A percentile compares a stretch with the other conserved stretches of the same genome.
Evolutionary conservation across 805 yeast genomes (phyloP).

Genomic region (Candida easanensis): DNA sequence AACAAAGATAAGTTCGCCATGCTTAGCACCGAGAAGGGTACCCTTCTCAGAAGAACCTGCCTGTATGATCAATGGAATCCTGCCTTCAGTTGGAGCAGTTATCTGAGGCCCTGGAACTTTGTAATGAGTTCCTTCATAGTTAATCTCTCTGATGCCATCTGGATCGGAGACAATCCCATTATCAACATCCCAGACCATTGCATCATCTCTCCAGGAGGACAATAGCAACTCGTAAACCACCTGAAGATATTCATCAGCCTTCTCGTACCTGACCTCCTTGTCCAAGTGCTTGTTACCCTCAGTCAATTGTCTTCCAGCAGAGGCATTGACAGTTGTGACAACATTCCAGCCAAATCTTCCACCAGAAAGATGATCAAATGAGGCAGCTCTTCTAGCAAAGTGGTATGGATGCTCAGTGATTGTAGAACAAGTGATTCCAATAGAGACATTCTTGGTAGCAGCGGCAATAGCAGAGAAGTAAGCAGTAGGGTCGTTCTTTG

Average conservation of each 20-base stretch:
- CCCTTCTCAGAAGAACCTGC: constrained; percentile 46
- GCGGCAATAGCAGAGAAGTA: constrained; percentile 41
- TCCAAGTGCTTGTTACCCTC: constrained; percentile 37
- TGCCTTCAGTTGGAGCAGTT: constrained; percentile 43
- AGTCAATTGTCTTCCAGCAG: constrained; percentile 42
- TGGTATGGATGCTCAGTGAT: constrained; percentile 45
- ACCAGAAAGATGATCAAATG: constrained; percentile 43
- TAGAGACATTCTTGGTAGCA: constrained; percentile 38
- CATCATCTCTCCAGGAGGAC: constrained; percentile 46
- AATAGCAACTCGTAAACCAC: constrained; percentile 41
- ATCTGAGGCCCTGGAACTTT: constrained; percentile 41
- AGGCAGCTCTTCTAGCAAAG: constrained; percentile 43
- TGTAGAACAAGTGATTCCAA: constrained; percentile 45
- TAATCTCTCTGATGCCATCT: constrained; percentile 38
- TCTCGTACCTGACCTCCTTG: constrained; percentile 41
- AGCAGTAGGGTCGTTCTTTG: constrained; percentile 40
- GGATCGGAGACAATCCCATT: constrained; percentile 39
- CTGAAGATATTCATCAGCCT: constrained; percentile 44
- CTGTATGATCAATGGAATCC: constrained; percentile 44
- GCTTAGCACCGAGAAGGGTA: constrained; percentile 41
- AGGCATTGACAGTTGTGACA: constrained; percentile 41
- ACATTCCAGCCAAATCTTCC: constrained; percentile 51
- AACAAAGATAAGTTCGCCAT: constrained; percentile 42
- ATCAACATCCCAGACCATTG: constrained; percentile 28
- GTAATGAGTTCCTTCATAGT: constrained; percentile 41